Percentiles rank a stretch among this genome's conserved stretches.
Conservation (phyloP, 441 rosid species). For the Arabidopsis lyrata region DNA sequence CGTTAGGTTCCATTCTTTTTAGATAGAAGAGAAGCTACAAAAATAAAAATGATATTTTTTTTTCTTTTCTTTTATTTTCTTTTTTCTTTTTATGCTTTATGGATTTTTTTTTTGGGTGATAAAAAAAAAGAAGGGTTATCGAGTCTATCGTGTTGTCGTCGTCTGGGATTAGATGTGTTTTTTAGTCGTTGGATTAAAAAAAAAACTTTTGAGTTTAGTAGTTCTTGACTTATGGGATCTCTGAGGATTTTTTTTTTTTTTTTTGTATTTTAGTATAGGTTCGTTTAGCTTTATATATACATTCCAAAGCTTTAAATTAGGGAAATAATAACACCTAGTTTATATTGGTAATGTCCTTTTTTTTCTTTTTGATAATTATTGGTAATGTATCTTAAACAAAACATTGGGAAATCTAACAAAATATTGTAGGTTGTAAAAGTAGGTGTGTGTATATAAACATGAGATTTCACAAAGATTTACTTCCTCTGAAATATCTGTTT, state of each 20-base stretch:
- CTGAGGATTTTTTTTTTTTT: background rate
- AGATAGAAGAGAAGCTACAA: slow-evolving; percentile 34
- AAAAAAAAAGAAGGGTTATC: background rate
- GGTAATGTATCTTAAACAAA: too few relatives aligned
- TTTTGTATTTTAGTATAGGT: background rate
- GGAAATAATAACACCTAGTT: too few relatives aligned
- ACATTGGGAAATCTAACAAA: too few relatives aligned
- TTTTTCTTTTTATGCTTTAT: slow-evolving; percentile 33
- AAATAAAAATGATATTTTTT: slow-evolving; percentile 30
- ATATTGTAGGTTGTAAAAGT: too few relatives aligned
- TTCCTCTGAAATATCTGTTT: too few relatives aligned
- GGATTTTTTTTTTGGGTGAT: background rate
- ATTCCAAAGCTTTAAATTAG: too few relatives aligned
- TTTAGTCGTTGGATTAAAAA: slow-evolving; percentile 34
- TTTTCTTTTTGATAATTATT: too few relatives aligned
- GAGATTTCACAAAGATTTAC: too few relatives aligned
- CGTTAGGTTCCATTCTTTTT: slow-evolving; percentile 51
- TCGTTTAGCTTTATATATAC: too few relatives aligned
- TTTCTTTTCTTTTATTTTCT: slow-evolving; percentile 39
- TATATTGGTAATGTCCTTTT: too few relatives aligned
- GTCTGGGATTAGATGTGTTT: slow-evolving; percentile 25
- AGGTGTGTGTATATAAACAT: too few relatives aligned
- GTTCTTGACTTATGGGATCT: slow-evolving; percentile 19
- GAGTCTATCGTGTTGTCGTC: slow-evolving; percentile 34
- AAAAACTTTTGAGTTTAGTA: slow-evolving; percentile 26